These are phyloP conservation scores for Clitocybe nebularis DNA, from an alignment of 1,284 basidiomycete species.

Conservation along the genomic window DNA sequence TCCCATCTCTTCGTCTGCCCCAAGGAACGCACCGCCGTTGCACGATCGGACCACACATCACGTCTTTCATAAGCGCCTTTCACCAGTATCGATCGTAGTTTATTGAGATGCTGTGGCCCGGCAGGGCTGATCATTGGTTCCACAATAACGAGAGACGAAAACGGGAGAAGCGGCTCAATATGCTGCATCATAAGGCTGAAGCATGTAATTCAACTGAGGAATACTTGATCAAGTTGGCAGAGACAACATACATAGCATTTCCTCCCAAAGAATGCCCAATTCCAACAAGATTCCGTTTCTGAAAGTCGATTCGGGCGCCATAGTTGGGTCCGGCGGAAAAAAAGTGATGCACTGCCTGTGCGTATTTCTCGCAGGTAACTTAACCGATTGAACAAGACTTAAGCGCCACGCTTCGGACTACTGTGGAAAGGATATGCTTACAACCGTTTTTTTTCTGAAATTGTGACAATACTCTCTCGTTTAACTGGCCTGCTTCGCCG, in stretches of 20 bases:
- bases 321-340: constrained; percentile 35
- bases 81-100: constrained; percentile 38
- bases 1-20: constrained; percentile 43
- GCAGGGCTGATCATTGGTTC: constrained; percentile 53
- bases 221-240: no score
- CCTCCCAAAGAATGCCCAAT: constrained; percentile 64
- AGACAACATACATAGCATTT: constrained; percentile 46
- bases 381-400: constrained; percentile 34
- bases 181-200: constrained; percentile 47
- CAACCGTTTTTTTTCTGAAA: constrained; percentile 41
- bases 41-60: constrained; percentile 43
- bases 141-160: constrained; percentile 46
- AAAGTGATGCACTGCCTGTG: constrained; percentile 50
- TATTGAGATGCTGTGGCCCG: constrained; percentile 35
- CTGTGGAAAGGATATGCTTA: constrained; percentile 23
- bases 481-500: constrained; percentile 41
- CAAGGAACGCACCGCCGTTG: constrained; percentile 34
- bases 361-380: constrained; percentile 63
- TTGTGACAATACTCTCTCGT: constrained; percentile 34
- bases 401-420: constrained; percentile 2
- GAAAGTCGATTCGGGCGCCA: constrained; percentile 41
- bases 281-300: constrained; percentile 44
- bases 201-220: no score
- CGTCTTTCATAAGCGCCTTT: constrained; percentile 40
- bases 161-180: constrained; percentile 37